Conservation (phyloP, 306 rosid species). For the Sesbania bispinosa region DNA sequence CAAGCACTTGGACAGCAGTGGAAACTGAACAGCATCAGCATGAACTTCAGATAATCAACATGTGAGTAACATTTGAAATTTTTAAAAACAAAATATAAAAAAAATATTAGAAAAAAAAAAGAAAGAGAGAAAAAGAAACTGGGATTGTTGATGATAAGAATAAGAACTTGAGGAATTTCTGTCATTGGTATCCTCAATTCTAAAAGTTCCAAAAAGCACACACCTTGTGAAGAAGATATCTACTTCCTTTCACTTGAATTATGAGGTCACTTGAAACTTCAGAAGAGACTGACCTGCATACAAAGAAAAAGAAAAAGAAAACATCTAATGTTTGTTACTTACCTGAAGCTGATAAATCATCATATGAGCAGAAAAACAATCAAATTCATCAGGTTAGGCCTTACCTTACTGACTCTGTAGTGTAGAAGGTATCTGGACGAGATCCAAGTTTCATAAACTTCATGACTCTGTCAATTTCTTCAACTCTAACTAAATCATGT, state of each 20-base stretch:
- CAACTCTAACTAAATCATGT: conserved; percentile 32
- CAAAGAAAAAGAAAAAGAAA: background rate
- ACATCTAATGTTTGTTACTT: background rate
- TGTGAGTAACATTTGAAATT: background rate
- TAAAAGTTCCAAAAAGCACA: background rate
- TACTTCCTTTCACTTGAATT: conserved; percentile 84
- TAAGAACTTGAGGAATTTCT: background rate
- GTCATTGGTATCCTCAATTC: background rate
- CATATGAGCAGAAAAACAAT: background rate
- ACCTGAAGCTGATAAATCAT: background rate
- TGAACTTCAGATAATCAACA: conserved; percentile 24
- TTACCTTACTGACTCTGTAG: conserved; percentile 77
- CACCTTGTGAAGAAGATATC: conserved; percentile 97
- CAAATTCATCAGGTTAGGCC: background rate
- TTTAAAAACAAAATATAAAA: too few relatives aligned
- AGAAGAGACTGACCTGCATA: conserved; percentile 84
- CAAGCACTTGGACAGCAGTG: conserved; percentile 84
- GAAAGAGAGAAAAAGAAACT: background rate
- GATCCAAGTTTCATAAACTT: conserved; percentile 99
- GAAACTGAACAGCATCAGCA: conserved; percentile 65
- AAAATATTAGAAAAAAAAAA: too few relatives aligned
- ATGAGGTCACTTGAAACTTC: conserved; percentile 95
- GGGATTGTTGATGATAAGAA: background rate
- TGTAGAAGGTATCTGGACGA: conserved; percentile 90
- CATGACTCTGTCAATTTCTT: conserved; percentile 50